Conservation (phyloP, 2,329 filamentous ascomycete genomes). For the Xylaria polymorpha region DNA sequence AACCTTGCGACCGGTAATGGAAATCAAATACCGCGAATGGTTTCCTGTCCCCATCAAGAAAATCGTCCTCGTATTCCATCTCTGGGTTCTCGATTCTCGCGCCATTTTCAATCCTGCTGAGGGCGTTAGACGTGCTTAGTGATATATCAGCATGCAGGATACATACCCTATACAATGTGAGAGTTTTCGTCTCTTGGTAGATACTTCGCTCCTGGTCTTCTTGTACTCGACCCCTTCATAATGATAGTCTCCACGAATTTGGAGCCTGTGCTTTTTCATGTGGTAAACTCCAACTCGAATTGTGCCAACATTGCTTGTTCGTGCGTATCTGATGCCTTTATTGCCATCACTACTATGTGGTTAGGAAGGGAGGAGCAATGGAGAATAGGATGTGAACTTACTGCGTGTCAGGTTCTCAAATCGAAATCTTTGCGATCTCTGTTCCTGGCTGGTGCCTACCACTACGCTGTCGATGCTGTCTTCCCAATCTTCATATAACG, state of each 20-base stretch:
- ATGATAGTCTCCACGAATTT: not conserved
- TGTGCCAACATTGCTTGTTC: not conserved
- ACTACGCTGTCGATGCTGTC: not conserved
- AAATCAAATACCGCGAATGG: slow-evolving; percentile 3
- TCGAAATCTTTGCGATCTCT: not conserved
- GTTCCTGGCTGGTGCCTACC: not conserved
- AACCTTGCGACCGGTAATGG: slow-evolving; percentile 12
- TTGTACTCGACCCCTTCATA: not conserved
- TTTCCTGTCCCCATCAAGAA: not conserved
- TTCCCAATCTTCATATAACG: not conserved
- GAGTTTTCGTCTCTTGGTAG: not conserved
- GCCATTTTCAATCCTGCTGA: not conserved
- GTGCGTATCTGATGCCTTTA: not conserved
- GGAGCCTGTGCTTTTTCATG: not conserved
- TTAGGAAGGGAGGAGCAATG: not conserved
- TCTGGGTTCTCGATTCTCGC: not conserved
- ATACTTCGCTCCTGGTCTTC: not conserved
- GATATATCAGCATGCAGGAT: not conserved
- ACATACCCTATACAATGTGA: slow-evolving; percentile 1
- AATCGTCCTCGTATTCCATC: not conserved
- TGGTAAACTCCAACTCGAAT: not conserved
- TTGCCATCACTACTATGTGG: not conserved
- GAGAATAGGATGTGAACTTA: not conserved
- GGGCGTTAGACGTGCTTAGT: not conserved
- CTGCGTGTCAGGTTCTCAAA: not conserved